Conservation (phyloP, 1,284 basidiomycete genomes). For the Rhodofomes roseus region DNA sequence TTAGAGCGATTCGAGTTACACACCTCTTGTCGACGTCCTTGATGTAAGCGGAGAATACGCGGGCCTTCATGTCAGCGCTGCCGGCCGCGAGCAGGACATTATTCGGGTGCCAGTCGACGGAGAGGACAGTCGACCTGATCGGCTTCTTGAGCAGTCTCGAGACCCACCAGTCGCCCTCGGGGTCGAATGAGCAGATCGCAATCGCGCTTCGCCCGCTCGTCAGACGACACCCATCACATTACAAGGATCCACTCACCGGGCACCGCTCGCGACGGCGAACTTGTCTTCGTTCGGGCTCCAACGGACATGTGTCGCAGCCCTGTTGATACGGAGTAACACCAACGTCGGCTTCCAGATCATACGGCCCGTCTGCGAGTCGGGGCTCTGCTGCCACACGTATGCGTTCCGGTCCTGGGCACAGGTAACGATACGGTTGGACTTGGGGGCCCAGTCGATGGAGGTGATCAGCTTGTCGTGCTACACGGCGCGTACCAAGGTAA, state of each 20-base stretch:
- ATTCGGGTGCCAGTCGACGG: constrained; percentile 97
- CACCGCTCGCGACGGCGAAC: constrained; percentile 97
- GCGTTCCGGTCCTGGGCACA: constrained; percentile 98
- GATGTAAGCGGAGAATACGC: constrained; percentile 92
- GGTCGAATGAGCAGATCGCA: constrained; percentile 92
- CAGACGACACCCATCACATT: not conserved
- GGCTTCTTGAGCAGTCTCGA: constrained; percentile 98
- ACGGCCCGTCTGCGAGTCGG: constrained; percentile 66
- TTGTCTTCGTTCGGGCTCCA: constrained; percentile 99
- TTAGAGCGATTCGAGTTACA: constrained; percentile 19
- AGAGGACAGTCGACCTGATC: constrained; percentile 72
- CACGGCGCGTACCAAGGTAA: not conserved
- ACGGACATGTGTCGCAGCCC: constrained; percentile 92
- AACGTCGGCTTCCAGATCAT: constrained; percentile 93
- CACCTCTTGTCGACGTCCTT: constrained; percentile 96
- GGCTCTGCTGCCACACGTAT: constrained; percentile 92
- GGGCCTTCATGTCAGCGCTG: constrained; percentile 91
- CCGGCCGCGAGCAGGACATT: constrained; percentile 90
- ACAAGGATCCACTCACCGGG: constrained; percentile 55
- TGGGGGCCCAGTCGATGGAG: constrained; percentile 97
- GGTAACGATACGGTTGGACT: constrained; percentile 96
- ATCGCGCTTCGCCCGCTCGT: constrained; percentile 59
- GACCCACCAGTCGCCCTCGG: constrained; percentile 99
- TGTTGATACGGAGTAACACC: constrained; percentile 93
- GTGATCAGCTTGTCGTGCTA: constrained; percentile 99